These are phyloP conservation scores for Rauvolfia tetraphylla DNA, from an alignment of 257 asterid species.

Conservation along the genomic window DNA sequence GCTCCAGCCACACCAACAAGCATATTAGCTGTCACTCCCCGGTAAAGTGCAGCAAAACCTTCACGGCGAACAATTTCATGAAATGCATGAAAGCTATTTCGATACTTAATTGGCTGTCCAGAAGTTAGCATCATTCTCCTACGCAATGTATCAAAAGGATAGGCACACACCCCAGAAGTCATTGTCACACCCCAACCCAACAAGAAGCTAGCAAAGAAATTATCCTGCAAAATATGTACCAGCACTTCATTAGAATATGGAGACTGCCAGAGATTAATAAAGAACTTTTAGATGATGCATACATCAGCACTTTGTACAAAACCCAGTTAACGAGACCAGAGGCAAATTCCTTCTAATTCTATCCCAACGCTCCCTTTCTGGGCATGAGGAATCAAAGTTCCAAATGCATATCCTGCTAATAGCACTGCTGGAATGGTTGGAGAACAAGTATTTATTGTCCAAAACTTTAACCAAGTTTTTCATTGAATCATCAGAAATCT, in stretches of 20 bases:
- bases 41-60: slow-evolving; percentile 62
- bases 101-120: slow-evolving; percentile 73
- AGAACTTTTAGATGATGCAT: not conserved
- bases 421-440: not conserved
- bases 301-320: not conserved
- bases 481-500: not conserved
- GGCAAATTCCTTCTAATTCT: not conserved
- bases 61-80: slow-evolving; percentile 59
- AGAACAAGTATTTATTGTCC: no score
- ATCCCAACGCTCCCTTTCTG: not conserved
- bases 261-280: not conserved
- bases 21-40: slow-evolving; percentile 90
- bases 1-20: slow-evolving; percentile 95
- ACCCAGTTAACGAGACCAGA: not conserved
- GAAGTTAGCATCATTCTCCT: slow-evolving; percentile 98
- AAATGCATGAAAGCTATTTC: slow-evolving; percentile 61
- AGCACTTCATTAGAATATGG: not conserved
- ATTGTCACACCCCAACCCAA: slow-evolving; percentile 96
- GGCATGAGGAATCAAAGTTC: not conserved
- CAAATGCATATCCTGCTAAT: no score
- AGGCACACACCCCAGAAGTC: slow-evolving; percentile 84
- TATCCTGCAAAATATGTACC: slow-evolving; percentile 55
- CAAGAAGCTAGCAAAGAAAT: slow-evolving; percentile 77
- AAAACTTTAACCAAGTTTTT: not conserved
- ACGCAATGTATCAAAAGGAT: slow-evolving; percentile 88